Evolutionary conservation across 768 basidiomycete species (phyloP), one percentile per base, ranked within the genome.

Genomic region (Podaxis sp.): DNA sequence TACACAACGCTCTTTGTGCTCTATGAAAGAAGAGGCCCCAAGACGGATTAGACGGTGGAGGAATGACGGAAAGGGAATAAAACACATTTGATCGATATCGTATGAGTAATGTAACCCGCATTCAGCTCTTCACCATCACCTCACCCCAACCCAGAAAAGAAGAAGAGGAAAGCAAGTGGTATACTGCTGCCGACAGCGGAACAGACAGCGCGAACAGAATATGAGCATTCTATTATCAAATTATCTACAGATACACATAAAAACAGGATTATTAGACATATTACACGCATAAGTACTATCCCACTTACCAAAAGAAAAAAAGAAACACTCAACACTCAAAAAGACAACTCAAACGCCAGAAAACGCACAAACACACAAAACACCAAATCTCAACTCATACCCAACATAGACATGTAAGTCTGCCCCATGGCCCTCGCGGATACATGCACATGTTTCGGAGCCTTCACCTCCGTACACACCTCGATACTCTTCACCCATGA

Each of bases 401-500:
- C 22, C 53, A 52, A 22, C 53, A 57, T 43, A 5, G 62, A 71
- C 62, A 73, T 49, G 78, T 86, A 82, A 38, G 80, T 78, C 71
- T 77, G 76, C 38, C 82, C 81, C 75, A 87, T 80, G 64, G 86
- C 82, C 72, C 82, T 78, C 47, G 88, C 88, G 74, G 82, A 78
- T 22, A 83, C 84, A 74, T 94, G 92, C 50, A 91, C 81, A 75
- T 94, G 92, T 37, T 77, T 80, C 63, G 92, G 86, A 64, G 82
- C 79, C 63, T 77, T 69, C 47, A 82, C 84, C 57, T 82, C 78
- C 74, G 89, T 83, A 73, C 94, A 97, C 13, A 96, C 85, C 77
- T 95, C 90, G 66, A 97, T 91, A 33, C 80, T 73, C 75, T 84
- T 76, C 57, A 96, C 77, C 95, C 95, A 98, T 63, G 86, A 67